Evolutionary conservation across 2,329 filamentous ascomycete genomes (phyloP), one percentile per base, ranked within the genome.

Genomic region (Fusarium duplospermum): DNA sequence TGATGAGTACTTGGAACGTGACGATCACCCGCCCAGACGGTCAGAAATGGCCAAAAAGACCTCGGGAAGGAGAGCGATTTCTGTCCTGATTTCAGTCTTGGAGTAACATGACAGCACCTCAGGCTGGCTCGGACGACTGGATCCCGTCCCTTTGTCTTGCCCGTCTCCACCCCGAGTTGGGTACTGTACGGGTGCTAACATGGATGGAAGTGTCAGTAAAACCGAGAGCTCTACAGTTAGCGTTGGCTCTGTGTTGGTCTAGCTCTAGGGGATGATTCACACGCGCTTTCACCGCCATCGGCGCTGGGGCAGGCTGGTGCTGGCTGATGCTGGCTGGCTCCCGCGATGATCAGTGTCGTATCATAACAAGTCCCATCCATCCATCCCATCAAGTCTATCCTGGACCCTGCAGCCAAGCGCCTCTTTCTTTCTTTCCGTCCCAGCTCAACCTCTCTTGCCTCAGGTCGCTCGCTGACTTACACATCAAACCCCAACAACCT

Each of bases 211-310:
- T 54, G 27, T 20, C 47, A 54, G 47, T 54, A 54, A 54, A 31
- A 31, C 47, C 47, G 27, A 27, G 54, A 57, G 54, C 20, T 57
- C 18, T 54, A 18, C 18, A 31, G 31, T 54, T 67, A 64, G 60
- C 50, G 38, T 27, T 58, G 60, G 59, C 33, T 50, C 18, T 52
- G 13, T 33, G 40, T 68, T 63, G 52, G 57, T 64, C 50, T 66
- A 64, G 47, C 62, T 31, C 47, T 59, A 52, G 61, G 64, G 74
- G 63, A 74, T 76, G 76, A 78, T 74, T 76, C 72, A 77, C 72
- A 64, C 59, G 20, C 59, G 24, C 56, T 69, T 78, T 78, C 76
- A 77, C 76, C 76, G 76, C 76, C 76, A 78, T 77, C 74, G 76
- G 47, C 47, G 47, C 47, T 52, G 76, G 47, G 16, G 47, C 45